Evolutionary conservation across 2,329 filamentous ascomycete species (phyloP), one percentile per base, ranked within the genome.

Genomic region (Whalleya microplaca): DNA sequence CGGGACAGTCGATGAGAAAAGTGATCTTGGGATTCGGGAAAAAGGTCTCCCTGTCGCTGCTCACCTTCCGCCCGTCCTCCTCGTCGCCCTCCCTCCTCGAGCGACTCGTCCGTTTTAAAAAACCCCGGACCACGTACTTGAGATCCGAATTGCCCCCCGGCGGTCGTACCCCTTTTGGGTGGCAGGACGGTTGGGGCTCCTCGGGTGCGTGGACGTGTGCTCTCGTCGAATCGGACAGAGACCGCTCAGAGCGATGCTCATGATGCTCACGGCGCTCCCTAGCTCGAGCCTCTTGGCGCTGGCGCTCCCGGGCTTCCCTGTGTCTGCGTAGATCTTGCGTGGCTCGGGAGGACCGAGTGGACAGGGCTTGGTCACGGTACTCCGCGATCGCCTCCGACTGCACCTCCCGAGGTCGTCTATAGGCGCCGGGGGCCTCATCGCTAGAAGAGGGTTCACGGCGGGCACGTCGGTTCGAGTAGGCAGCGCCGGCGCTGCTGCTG

Each of bases 1-100:
- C 9, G 0, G 66, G 66, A n/a, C 53, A 14, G 32, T 71, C 69
- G 16, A 72, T 55, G 1, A 71, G 51, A 42, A 72, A 71, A 0
- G 65, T 67, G 14, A 67, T 21, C 54, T 65, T 61, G 0, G 69
- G 69, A 3, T 50, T 59, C 0, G 64, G 69, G 21, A 72, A 56
- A 45, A 61, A 72, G 7, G 45, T 53, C 16, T 67, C 61, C 1
- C 52, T 18, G 4, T 56, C 49, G 2, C 51, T 2, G 10, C 46
- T 12, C 2, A 20, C 32, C 29, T 45, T 48, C 9, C 20, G 41
- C 5, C 37, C 27, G 1, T 23, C 21, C 21, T 41, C 48, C 20
- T 43, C 14, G 21, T 42, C 43, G 4, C 20, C 20, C 20, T 23
- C 20, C 18, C 27, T 21, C 43, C 16, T 27, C 18, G 19, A 20